Base-by-base conservation (phyloP, 805 yeast genomes). In the Pichia ethanolica region DNA sequence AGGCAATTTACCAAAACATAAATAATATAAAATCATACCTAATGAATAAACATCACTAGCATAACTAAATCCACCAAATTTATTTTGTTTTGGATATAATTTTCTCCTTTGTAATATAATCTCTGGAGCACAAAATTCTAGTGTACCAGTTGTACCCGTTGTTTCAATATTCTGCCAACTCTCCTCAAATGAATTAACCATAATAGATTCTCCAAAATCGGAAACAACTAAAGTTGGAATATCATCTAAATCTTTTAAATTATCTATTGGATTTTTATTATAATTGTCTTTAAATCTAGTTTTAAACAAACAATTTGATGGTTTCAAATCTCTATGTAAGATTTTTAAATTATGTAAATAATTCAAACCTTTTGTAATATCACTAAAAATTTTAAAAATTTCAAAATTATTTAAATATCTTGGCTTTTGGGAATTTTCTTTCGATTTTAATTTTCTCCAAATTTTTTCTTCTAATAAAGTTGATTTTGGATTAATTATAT, bases 51-150 rank as follows among this genome's bases (percentile, higher is more conserved):
- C 74, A 64, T 89, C 97, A 30, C 95, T 81, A 37, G 80, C 76
- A 59, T 76, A 80, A 5, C 83, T 77, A 59, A 86, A 89, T 38
- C 85, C 81, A 13, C 71, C 71, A 25, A 76, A 70, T 20, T 57
- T 46, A 8, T 28, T 30, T 9, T 35, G 14, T 37, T 54, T 6
- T 68, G 76, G 28, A 20, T 30, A 12, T 30, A 5, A 58, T 58
- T 33, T 55, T 43, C 12, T 59, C 48, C 49, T 57, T 43, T 20
- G 45, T 8, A 32, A 71, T 61, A 88, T 73, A 10, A 86, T 71
- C 57, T 89, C 96, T 0, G 97, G 97, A 0, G 96, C 96, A 25
- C 89, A 82, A 58, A 81, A 89, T 59, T 89, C 97, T 7, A 89
- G 59, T 0, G 97, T 89, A 0, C 97, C 97, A 0, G 97, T 89